Percentiles rank a stretch among this genome's conserved stretches.
phyloP scores from a whole-genome alignment of 139 green algal genomes.

The Volvox reticuliferus region DNA sequence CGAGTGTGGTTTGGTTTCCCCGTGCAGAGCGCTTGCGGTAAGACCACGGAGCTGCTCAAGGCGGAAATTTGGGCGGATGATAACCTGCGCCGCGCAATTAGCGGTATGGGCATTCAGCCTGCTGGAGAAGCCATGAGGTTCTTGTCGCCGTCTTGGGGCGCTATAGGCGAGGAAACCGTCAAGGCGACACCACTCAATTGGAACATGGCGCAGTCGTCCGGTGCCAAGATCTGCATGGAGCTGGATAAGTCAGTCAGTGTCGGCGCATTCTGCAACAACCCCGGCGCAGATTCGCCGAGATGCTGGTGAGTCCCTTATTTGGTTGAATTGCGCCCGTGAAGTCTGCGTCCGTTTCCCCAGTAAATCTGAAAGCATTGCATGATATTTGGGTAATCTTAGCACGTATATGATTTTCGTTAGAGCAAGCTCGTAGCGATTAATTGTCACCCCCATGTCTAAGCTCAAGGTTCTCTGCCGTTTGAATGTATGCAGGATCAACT shows the following conservation, averaged over 20 bases:
- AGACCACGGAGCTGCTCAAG: neutral
- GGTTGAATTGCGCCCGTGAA: neutral
- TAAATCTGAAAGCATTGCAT: too few species aligned
- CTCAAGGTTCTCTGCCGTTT: neutral
- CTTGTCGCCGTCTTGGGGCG: neutral
- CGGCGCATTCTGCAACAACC: neutral
- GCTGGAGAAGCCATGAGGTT: neutral
- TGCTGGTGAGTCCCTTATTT: conserved; percentile 23
- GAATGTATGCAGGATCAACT: conserved; percentile 14
- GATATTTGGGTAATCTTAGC: too few species aligned
- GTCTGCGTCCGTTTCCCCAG: neutral
- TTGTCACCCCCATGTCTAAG: neutral
- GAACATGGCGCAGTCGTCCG: conserved; percentile 10
- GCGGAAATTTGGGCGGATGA: conserved; percentile 23
- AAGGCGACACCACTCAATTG: conserved; percentile 36
- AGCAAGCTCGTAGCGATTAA: too few species aligned
- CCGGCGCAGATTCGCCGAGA: neutral
- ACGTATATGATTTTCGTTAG: too few species aligned
- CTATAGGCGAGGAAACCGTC: neutral
- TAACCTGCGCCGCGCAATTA: neutral
- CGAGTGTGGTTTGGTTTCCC: neutral
- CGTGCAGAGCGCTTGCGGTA: neutral
- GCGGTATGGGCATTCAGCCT: neutral
- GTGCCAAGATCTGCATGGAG: conserved; percentile 23
- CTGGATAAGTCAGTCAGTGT: neutral